Base-by-base conservation (phyloP, 2,329 filamentous ascomycete species). In the Trichophyton simii region DNA sequence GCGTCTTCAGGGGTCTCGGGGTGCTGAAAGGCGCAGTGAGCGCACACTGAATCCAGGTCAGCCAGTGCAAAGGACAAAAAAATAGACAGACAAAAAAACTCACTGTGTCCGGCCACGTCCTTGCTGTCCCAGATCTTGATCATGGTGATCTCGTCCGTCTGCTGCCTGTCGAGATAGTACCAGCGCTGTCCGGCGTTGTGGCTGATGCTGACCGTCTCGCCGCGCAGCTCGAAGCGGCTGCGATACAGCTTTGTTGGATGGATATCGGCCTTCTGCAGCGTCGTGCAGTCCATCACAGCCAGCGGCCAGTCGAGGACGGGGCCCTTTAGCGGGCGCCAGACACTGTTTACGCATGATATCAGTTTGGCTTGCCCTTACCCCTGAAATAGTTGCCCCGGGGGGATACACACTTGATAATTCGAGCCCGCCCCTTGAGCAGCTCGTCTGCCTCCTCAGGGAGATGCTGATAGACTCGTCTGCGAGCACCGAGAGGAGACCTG, bases 111-210 rank as follows among this genome's bases (percentile, higher is more conserved):
- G 8, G 72, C 68, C 0, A 74, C 76, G 1, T 70, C 70, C 63
- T 72, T 71, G 66, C 80, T 87, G 73, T 92, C 89, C 65, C 85
- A 89, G 73, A 88, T 92, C 79, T 92, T 87, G 36, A 94, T 78
- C 70, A 94, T 72, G 61, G 92, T 68, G 18, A 86, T 76, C 75
- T 92, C 88, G 63, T 83, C 80, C 1, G 85, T 82, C 11, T 78
- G 83, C 86, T 94, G 91, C 2, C 88, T 88, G 61, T 84, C 88
- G 76, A 87, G 84, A 69, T 94, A 95, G 68, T 86, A 83, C 88
- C 89, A 95, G 71, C 82, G 77, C 73, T 91, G 88, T 0, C 62
- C 72, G 0, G 80, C 73, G 59, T 84, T 82, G 64, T 84, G 79
- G 63, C 76, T 76, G 58, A 95, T 86, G 0, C 80, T 83, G 1